Evolutionary conservation across 2,329 filamentous ascomycete genomes (phyloP), one percentile per base, ranked within the genome.

Genomic region (Fusarium guadeloupense): DNA sequence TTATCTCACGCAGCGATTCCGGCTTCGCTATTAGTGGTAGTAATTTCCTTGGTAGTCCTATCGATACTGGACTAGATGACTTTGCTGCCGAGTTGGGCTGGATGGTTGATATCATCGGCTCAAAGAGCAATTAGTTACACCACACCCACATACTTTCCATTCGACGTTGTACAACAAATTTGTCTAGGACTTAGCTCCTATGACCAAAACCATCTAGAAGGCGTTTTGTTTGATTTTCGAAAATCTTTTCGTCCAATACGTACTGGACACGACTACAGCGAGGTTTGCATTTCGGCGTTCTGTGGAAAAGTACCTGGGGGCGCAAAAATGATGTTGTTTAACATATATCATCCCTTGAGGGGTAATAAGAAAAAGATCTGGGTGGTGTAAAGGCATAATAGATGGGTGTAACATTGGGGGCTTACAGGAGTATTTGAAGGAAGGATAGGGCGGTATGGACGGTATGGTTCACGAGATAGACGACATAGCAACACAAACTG

Each of bases 21-120:
- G 59, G 52, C 17, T 46, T 68, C 7, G 23, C 62, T 5, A 46
- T 70, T 2, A 64, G 48, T 33, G 63, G 63, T 49, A 39, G 50
- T 39, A 66, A 71, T 55, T 60, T 76, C 14, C 69, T 79, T 3
- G 72, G 71, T 9, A 64, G 70, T 33, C 76, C 75, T 3, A 71
- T 74, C 35, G 75, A 77, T 41, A 70, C 73, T 5, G 75, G 74
- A 19, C 65, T 80, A 6, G 77, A 79, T 40, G 75, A 79, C 50
- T 77, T 80, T 59, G 74, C 71, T 35, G 74, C 62, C 44, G 83
- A 85, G 68, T 72, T 85, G 57, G 76, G 80, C 48, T 85, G 82
- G 81, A 81, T 85, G 70, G 80, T 78, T 10, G 77, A 79, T 26
- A 73, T 78, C 20, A 82, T 85, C 59, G 74, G 75, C 44, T 72